phyloP scores from a whole-genome alignment of 108 stramenopile genomes.

The Cyclotella baltica region DNA sequence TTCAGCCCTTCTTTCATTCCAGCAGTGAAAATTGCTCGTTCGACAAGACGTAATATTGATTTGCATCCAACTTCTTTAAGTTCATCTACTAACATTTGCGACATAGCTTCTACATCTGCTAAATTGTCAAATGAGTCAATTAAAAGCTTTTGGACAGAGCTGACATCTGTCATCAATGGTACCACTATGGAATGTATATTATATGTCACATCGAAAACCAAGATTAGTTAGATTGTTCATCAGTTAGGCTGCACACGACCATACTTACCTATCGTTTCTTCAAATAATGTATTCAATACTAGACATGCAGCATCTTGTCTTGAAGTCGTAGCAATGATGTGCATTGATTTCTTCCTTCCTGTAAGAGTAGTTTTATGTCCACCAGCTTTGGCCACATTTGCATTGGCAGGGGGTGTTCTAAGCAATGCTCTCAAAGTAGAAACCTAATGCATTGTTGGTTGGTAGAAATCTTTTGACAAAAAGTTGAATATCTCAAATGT shows the following conservation, averaged over 20 bases:
- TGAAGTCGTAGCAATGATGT: constrained; percentile 72
- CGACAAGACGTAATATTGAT: constrained; percentile 67
- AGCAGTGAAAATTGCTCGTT: constrained; percentile 64
- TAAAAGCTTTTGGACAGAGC: constrained; percentile 59
- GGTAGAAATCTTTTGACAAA: not conserved
- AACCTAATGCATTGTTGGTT: not conserved
- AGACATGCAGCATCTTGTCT: constrained; percentile 73
- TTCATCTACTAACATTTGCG: constrained; percentile 49
- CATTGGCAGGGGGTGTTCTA: constrained; percentile 64
- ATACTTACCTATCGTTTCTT: constrained; percentile 68
- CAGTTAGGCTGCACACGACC: not conserved
- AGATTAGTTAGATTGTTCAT: not conserved
- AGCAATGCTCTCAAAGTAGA: constrained; percentile 80
- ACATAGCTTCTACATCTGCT: constrained; percentile 50
- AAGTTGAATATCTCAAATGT: not conserved
- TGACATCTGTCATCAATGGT: constrained; percentile 56
- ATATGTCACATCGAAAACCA: not conserved
- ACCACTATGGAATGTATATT: constrained; percentile 48
- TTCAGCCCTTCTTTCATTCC: not conserved
- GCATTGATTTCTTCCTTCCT: constrained; percentile 57
- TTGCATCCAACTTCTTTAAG: constrained; percentile 74
- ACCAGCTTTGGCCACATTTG: constrained; percentile 57
- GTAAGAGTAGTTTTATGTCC: constrained; percentile 48
- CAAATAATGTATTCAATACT: constrained; percentile 71
- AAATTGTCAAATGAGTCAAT: constrained; percentile 50